Evolutionary conservation across 2,329 filamentous ascomycete species (phyloP), one percentile per base, ranked within the genome.

Genomic region (Diaporthe aspalathi): DNA sequence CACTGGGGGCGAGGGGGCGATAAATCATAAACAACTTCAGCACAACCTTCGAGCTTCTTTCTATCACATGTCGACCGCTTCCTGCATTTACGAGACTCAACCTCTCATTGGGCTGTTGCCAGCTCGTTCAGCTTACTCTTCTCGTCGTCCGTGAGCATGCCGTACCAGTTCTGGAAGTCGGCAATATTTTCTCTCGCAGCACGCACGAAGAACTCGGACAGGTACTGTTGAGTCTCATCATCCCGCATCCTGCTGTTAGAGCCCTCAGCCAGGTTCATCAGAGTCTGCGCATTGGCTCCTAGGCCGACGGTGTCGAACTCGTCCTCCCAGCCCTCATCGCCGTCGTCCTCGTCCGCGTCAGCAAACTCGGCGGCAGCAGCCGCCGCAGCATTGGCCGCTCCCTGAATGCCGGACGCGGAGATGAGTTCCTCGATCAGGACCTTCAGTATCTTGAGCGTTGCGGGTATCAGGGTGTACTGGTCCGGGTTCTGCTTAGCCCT

Each of bases 361-460:
- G 80, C 81, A 53, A 88, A 85, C 38, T 89, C 86, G 3, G 87
- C 87, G 7, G 88, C 86, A 2, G 88, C 85, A 0, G 89, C 89
- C 0, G 89, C 88, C 0, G 90, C 91, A 0, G 89, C 89, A 1
- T 89, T 88, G 1, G 91, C 85, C 65, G 90, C 87, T 62, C 84
- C 84, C 72, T 85, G 83, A n/a, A 83, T 82, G 29, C 93, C 94
- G 5, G 93, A 91, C 1, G 94, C 94, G 0, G 93, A 94, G 7
- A 93, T 86, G 3, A 99, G 89, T 83, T 99, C 96, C 78, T 97
- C 94, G 57, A 98, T 92, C 11, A 99, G 89, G 5, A 98, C 92
- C 85, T 99, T 99, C 82, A 98, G 84, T 73, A 99, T 98, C 84
- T 99, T 99, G 78, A 99, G 88, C 1, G 94, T 91, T 0, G 95